These are phyloP conservation scores for Puccinellia tenuiflora DNA, from an alignment of 176 grass and related monocot genomes.

Conservation along the genomic window DNA sequence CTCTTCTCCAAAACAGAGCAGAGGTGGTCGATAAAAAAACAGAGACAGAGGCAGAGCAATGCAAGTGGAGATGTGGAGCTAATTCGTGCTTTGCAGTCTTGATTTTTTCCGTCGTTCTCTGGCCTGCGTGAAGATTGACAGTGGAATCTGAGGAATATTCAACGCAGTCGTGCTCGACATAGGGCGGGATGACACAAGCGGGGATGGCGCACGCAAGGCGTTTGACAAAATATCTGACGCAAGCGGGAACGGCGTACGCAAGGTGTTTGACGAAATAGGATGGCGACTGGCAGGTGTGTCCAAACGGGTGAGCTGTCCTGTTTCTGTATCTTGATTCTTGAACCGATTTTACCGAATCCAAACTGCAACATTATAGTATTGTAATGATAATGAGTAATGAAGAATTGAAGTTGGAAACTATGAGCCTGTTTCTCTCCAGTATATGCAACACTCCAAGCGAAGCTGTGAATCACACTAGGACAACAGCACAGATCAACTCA, in stretches of 20 bases:
- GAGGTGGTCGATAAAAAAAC: no score
- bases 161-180: not conserved
- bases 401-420: no score
- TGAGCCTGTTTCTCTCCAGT: not conserved
- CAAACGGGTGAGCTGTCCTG: not conserved
- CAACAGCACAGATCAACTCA: not conserved
- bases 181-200: not conserved
- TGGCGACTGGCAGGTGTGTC: not conserved
- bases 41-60: no score
- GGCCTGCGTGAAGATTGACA: not conserved
- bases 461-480: not conserved
- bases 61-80: no score
- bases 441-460: not conserved
- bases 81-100: not conserved
- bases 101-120: not conserved
- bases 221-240: not conserved
- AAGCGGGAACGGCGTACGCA: not conserved
- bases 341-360: not conserved
- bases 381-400: not conserved
- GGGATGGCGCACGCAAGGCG: not conserved
- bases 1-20: no score
- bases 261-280: not conserved
- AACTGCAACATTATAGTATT: not conserved
- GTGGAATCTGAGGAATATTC: not conserved
- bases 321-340: not conserved